Evolutionary conservation across 768 basidiomycete species (phyloP), one percentile per base, ranked within the genome.

Genomic region (Tricholoma terreum): DNA sequence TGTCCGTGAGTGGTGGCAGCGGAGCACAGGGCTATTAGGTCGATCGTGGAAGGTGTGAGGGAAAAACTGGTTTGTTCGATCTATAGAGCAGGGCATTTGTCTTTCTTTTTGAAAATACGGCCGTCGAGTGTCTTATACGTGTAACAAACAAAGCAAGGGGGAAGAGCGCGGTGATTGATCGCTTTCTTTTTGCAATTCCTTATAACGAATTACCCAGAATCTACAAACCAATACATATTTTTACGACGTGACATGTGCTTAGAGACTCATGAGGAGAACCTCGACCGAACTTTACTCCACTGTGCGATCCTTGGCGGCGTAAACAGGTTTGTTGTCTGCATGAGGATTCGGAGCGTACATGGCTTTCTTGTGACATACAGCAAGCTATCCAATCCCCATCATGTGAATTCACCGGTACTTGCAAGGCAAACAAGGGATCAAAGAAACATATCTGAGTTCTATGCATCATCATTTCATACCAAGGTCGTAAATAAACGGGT

Each of bases 111-210:
- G 59, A 55, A 53, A 57, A 60, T 52, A 58, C 27, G 58, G 53
- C 52, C 12, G 55, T 56, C 62, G 53, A 48, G 52, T 61, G 54
- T 56, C 54, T 14, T 53, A 55, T 64, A 55, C 60, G 58, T 64
- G 56, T 63, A 63, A 48, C 55, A 64, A 63, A 48, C 55, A 64
- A 62, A 55, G 58, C 58, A 62, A 45, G 42, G 54, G 43, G n/a
- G 48, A 27, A 45, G 46, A 21, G 15, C 55, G 38, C 52, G 42
- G 49, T 22, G 51, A 36, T 34, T 55, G 54, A 52, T 53, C 40
- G 27, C 50, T 49, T 46, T n/a, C 27, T 62, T 58, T 55, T 62
- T 59, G 58, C 50, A 59, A 45, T 34, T 40, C 40, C 34, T 52
- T 35, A 58, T 59, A 49, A 60, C 56, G 45, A 59, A 60, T 57